Evolutionary conservation across 164 flowering plant genomes (phyloP).

Genomic region (Saururus chinensis): DNA sequence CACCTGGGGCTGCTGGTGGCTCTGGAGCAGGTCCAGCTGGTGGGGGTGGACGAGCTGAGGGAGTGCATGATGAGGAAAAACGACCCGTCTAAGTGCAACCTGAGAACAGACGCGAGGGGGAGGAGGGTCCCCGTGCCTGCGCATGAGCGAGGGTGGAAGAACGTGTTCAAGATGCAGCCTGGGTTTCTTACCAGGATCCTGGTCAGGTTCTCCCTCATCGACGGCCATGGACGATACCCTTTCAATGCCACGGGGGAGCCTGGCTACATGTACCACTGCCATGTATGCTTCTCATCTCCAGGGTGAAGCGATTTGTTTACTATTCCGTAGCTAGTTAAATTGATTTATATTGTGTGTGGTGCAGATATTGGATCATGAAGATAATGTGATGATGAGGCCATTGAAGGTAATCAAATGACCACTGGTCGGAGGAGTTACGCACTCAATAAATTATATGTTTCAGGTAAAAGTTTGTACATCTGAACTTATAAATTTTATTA

Average conservation of each 20-base stretch:
- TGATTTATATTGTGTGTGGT: slow-evolving; percentile 51
- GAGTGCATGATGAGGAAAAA: slow-evolving; percentile 57
- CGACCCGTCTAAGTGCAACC: slow-evolving; percentile 54
- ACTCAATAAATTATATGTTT: no score
- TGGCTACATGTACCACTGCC: slow-evolving; percentile 92
- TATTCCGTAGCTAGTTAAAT: no score
- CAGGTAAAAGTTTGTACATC: no score
- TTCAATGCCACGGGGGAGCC: slow-evolving; percentile 73
- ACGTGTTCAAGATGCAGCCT: slow-evolving; percentile 83
- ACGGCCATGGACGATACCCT: slow-evolving; percentile 44
- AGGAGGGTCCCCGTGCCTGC: slow-evolving; percentile 25
- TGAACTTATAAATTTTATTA: no score
- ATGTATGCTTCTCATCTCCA: slow-evolving; percentile 34
- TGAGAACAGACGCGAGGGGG: slow-evolving; percentile 46
- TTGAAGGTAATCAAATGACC: slow-evolving; percentile 23
- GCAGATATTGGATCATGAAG: slow-evolving; percentile 32
- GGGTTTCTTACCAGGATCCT: slow-evolving; percentile 51
- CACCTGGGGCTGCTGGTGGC: slow-evolving; percentile 59
- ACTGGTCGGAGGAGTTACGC: no score
- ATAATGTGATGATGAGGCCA: slow-evolving; percentile 28
- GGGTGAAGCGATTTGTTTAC: neutral
- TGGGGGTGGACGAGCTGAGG: slow-evolving; percentile 32
- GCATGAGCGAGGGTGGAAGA: slow-evolving; percentile 84
- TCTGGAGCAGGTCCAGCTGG: slow-evolving; percentile 49
- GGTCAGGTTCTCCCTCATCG: slow-evolving; percentile 51